Conservation (phyloP, 768 basidiomycete genomes). For the Boletus fagicola region DNA sequence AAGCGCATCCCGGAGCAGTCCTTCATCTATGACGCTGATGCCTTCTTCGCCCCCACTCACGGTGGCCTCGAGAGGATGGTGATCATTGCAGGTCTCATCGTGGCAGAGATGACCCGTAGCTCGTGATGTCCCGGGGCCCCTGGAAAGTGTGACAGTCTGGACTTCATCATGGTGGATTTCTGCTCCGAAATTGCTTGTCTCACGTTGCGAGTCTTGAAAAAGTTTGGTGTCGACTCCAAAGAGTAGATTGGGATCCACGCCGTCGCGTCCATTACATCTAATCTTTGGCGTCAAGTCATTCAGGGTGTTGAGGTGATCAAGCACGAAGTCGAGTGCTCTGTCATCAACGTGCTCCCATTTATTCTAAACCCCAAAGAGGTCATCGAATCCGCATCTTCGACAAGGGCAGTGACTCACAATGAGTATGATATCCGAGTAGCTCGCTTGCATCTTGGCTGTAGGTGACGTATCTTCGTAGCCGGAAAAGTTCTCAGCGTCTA, state of each 20-base stretch:
- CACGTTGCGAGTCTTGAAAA: constrained; percentile 39
- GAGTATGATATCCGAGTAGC: constrained; percentile 88
- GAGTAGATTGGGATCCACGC: constrained; percentile 74
- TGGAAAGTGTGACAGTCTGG: constrained; percentile 68
- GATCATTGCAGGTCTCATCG: constrained; percentile 5
- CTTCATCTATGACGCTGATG: constrained; percentile 34
- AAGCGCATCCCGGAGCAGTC: constrained; percentile 47
- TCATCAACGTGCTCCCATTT: constrained; percentile 89
- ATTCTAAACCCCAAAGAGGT: constrained; percentile 47
- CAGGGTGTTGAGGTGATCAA: constrained; percentile 85
- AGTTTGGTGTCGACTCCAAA: constrained; percentile 91
- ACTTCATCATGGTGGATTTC: constrained; percentile 77
- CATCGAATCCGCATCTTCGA: constrained; percentile 1
- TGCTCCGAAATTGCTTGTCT: constrained; percentile 8
- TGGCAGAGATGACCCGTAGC: constrained; percentile 22
- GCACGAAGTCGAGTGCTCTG: constrained; percentile 71
- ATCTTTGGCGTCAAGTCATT: constrained; percentile 91
- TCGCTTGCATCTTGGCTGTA: constrained; percentile 93
- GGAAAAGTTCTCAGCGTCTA: constrained; percentile 87
- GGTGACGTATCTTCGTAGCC: constrained; percentile 93
- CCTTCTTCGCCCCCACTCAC: constrained; percentile 6
- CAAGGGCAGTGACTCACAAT: constrained; percentile 49
- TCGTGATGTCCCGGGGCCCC: constrained; percentile 33
- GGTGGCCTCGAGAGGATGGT: background rate
- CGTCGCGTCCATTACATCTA: constrained; percentile 56